These are phyloP conservation scores for Glarea lozoyensis DNA, from an alignment of 495 filamentous ascomycete genomes.

Conservation along the genomic window DNA sequence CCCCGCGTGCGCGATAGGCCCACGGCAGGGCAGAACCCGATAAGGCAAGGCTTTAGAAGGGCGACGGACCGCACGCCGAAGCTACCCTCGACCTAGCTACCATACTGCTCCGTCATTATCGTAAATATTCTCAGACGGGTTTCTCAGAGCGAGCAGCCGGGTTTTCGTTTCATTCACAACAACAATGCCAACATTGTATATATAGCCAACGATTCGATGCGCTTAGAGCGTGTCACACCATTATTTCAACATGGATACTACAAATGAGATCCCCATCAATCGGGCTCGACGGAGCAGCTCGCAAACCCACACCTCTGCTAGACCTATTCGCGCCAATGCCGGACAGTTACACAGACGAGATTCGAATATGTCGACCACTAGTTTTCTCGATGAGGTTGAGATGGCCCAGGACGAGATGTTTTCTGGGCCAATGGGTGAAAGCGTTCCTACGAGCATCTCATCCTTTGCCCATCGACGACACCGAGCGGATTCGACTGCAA, in stretches of 20 bases:
- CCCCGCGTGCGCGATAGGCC: neutral
- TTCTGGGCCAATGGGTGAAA: conserved; percentile 88
- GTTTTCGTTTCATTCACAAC: too few species aligned
- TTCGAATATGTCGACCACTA: conserved; percentile 72
- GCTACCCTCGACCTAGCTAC: too few species aligned
- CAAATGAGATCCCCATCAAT: conserved; percentile 13
- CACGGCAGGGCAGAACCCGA: neutral
- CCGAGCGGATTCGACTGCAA: conserved; percentile 74
- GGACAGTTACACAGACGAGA: conserved; percentile 38
- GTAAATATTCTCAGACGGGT: too few species aligned
- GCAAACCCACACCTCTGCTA: conserved; percentile 9
- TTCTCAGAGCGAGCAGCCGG: too few species aligned
- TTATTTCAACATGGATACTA: conserved; percentile 9
- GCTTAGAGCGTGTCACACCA: conserved; percentile 2
- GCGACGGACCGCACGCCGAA: too few species aligned
- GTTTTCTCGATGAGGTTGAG: conserved; percentile 90
- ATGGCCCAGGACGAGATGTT: conserved; percentile 98
- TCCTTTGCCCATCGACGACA: conserved; percentile 76
- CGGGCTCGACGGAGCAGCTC: conserved; percentile 18
- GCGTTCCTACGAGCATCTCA: conserved; percentile 80
- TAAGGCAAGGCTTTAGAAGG: too few species aligned
- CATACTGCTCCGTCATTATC: too few species aligned
- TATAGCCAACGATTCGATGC: conserved; percentile 1
- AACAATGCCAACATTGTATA: too few species aligned
- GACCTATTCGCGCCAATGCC: conserved; percentile 2